phyloP scores from a whole-genome alignment of 2,329 filamentous ascomycete genomes.

The Nigrospora sphaerica region DNA sequence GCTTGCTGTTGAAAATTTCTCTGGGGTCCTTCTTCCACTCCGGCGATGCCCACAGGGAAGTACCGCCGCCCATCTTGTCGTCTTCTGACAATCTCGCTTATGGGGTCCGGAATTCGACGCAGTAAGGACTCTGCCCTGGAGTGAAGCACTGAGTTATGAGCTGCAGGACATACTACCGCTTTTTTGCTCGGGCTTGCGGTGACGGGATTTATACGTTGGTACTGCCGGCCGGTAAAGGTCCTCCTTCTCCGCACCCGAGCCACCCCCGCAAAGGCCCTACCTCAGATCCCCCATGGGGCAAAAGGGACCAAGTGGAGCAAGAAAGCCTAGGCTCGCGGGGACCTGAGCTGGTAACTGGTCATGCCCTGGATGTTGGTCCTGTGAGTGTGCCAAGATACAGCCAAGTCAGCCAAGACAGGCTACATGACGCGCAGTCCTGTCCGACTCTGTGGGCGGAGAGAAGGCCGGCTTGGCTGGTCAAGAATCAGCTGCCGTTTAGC shows the following conservation, averaged over 20 bases:
- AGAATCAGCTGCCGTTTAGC: background rate
- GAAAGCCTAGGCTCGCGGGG: background rate
- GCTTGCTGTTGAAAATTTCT: slow-evolving; percentile 26
- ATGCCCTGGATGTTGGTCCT: no score
- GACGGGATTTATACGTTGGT: background rate
- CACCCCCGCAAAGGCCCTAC: background rate
- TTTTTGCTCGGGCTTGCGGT: background rate
- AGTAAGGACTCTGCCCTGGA: background rate
- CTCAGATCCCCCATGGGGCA: background rate
- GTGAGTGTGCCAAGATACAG: background rate
- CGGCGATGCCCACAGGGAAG: slow-evolving; percentile 26
- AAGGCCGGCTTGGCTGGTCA: background rate
- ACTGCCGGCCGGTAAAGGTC: background rate
- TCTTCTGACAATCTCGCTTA: background rate
- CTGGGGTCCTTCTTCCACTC: slow-evolving; percentile 26
- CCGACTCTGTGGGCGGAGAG: background rate
- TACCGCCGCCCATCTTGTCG: slow-evolving; percentile 25
- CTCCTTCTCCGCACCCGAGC: background rate
- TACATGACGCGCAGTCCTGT: background rate
- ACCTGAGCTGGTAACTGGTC: background rate
- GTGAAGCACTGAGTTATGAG: background rate
- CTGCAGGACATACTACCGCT: background rate
- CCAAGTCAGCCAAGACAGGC: background rate
- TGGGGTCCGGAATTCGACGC: background rate
- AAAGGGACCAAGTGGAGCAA: background rate